Base-by-base conservation (phyloP, 768 basidiomycete genomes). In the Mycena belliarum region DNA sequence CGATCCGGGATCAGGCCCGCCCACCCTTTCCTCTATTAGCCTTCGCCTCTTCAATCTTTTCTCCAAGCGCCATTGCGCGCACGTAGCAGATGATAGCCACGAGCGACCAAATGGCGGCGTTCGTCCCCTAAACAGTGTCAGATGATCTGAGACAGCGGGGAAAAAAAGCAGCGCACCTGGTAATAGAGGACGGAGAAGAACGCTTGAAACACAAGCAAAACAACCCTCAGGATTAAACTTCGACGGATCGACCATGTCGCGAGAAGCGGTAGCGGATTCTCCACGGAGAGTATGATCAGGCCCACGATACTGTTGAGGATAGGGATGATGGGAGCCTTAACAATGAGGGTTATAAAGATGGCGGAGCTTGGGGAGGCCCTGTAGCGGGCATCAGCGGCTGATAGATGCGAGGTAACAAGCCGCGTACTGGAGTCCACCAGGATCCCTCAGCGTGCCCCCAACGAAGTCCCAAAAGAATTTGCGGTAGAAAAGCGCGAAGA, bases 391-490 rank as follows among this genome's bases (percentile, higher is more conserved):
- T 45, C 20, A 63, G 40, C 40, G 15, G 35, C 26, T 46, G 48
- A 59, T 52, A 24, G 14, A 12, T 15, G 32, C 23, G 21, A 40
- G 41, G 12, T 6, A 6, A 25, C 3, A 40, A n/a, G 47, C 26
- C n/a, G 48, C 87, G 68, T 62, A 91, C 90, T 91, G 89, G 24
- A 90, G 55, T 51, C 90, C 90, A 75, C 90, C 90, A 26, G 90
- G 90, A 69, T 83, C 80, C 60, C 89, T 87, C 55, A 92, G 69
- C 55, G 80, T 87, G 45, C 90, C 93, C 57, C 85, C 87, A n/a
- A 93, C 75, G 69, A 96, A 93, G 76, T 96, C 95, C 90, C 91
- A 96, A 76, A 96, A 95, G 82, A 93, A 96, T 76, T 96, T 96
- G 73, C 93, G 90, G 75, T 85, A 94, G 65, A 88, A 76, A 15